phyloP scores from a whole-genome alignment of 257 asterid species.

The Parsonsia alboflavescens region DNA sequence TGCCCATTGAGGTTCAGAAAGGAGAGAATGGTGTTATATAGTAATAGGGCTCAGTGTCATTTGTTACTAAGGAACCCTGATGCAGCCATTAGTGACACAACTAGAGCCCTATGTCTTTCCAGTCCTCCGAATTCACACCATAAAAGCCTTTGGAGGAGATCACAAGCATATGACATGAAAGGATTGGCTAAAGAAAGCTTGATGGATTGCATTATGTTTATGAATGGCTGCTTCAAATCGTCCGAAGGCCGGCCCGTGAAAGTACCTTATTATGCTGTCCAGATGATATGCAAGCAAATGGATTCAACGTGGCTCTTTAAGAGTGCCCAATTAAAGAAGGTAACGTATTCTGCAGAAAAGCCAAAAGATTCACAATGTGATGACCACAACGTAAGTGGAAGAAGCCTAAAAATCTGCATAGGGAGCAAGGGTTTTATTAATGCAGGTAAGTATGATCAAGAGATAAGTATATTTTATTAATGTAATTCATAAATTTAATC shows the following conservation, averaged over 20 bases:
- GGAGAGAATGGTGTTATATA: constrained; percentile 51
- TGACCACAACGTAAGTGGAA: constrained; percentile 6
- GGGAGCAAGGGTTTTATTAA: constrained; percentile 27
- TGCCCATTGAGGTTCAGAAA: constrained; percentile 54
- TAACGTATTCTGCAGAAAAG: constrained; percentile 12
- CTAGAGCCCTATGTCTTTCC: constrained; percentile 69
- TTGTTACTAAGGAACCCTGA: constrained; percentile 44
- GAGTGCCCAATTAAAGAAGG: constrained; percentile 32
- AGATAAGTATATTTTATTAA: not conserved
- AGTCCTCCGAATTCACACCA: constrained; percentile 65
- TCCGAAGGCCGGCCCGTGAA: constrained; percentile 20
- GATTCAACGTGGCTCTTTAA: constrained; percentile 65
- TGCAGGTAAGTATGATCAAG: constrained; percentile 27
- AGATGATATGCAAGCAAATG: constrained; percentile 81
- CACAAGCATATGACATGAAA: constrained; percentile 77
- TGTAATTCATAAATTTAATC: too few species aligned
- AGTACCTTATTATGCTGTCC: constrained; percentile 49
- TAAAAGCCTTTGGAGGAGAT: constrained; percentile 71
- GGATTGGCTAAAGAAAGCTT: constrained; percentile 81
- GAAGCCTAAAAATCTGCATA: constrained; percentile 15
- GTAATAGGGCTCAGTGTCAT: constrained; percentile 60
- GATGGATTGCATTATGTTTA: constrained; percentile 65
- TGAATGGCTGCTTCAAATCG: constrained; percentile 39
- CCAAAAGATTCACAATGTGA: constrained; percentile 4
- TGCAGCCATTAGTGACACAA: constrained; percentile 65